Evolutionary conservation across 441 rosid genomes (phyloP), one percentile per base, ranked within the genome.

Genomic region (Macaranga tanarius): DNA sequence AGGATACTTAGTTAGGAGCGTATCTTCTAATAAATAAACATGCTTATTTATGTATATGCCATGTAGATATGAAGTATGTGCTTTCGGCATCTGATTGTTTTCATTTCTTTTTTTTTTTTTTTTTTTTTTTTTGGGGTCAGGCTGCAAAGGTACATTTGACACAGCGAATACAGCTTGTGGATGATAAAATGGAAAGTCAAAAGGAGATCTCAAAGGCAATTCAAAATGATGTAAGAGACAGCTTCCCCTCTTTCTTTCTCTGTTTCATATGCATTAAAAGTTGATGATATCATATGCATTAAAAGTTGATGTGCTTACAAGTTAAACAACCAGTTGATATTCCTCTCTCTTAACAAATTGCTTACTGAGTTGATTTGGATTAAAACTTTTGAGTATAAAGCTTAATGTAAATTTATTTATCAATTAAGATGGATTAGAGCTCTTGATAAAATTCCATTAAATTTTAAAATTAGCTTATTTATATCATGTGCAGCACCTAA

Each of bases 81-180:
- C 61, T 7, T 13, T 56, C 45, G 40, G 48, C 40, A 50, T 69
- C 71, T 70, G 15, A 70, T 55, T 44, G 50, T 56, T 38, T 48
- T 20, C 62, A 15, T 28, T 42, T 67, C 76, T 2, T 40, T 31
- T 44, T 20, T 23, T 25, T n/a, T n/a, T n/a, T n/a, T 57, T 2
- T 57, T 67, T 60, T 78, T 62, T 82, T 4, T 15, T 52, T 23
- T 52, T 15, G 13, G 57, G 67, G 54, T 73, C 82, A 95, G 99
- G 86, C 85, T 59, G 95, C 95, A 62, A 95, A 92, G 86, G 86
- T 75, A 80, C 98, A 95, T 85, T 81, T 95, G 80, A 84, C 93
- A 10, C 93, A 95, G 69, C 80, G 94, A 65, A 90, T 95, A 69
- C 89, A 85, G 73, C 85, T 79, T 77, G 84, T 92, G 85, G 95